Percentiles rank a stretch among this genome's conserved stretches.
Conservation (phyloP, 2,329 filamentous ascomycete species). For the Emydomyces testavorans region DNA sequence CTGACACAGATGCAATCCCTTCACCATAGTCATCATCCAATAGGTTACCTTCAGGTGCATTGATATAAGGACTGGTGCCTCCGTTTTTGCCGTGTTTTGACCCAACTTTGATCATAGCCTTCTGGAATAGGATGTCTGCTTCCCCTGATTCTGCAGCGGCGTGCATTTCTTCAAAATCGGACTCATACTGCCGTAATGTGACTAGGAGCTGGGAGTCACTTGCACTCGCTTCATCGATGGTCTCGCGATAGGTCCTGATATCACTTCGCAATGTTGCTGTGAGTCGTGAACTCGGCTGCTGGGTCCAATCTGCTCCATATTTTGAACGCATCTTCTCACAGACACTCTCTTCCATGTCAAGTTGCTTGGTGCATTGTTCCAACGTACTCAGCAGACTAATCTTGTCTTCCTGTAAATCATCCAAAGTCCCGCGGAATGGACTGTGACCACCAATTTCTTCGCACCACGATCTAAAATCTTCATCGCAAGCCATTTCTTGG, state of each 20-base stretch:
- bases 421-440: slow-evolving; percentile 65
- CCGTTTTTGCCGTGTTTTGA: slow-evolving; percentile 46
- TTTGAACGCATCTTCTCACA: slow-evolving; percentile 99
- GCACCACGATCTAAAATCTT: slow-evolving; percentile 89
- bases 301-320: slow-evolving; percentile 90
- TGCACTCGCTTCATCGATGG: slow-evolving; percentile 74
- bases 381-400: slow-evolving; percentile 59
- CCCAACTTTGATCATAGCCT: slow-evolving; percentile 68
- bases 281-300: slow-evolving; percentile 83
- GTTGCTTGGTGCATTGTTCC: slow-evolving; percentile 70
- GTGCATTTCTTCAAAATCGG: slow-evolving; percentile 91
- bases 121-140: slow-evolving; percentile 78
- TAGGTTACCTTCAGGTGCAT: slow-evolving; percentile 58
- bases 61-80: slow-evolving; percentile 48
- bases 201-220: slow-evolving; percentile 75
- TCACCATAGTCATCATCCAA: slow-evolving; percentile 90
- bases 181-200: slow-evolving; percentile 75
- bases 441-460: slow-evolving; percentile 81
- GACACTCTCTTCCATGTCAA: slow-evolving; percentile 94
- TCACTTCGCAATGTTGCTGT: slow-evolving; percentile 80
- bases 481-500: slow-evolving; percentile 74
- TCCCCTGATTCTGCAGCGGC: slow-evolving; percentile 76
- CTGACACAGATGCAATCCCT: slow-evolving; percentile 63
- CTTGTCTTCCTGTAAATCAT: slow-evolving; percentile 66
- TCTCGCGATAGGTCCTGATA: slow-evolving; percentile 75